A percentile compares a stretch with the other conserved stretches of the same genome.
phyloP scores from a whole-genome alignment of 225 moss, liverwort and hornwort species.

The Physcomitrium patens region DNA sequence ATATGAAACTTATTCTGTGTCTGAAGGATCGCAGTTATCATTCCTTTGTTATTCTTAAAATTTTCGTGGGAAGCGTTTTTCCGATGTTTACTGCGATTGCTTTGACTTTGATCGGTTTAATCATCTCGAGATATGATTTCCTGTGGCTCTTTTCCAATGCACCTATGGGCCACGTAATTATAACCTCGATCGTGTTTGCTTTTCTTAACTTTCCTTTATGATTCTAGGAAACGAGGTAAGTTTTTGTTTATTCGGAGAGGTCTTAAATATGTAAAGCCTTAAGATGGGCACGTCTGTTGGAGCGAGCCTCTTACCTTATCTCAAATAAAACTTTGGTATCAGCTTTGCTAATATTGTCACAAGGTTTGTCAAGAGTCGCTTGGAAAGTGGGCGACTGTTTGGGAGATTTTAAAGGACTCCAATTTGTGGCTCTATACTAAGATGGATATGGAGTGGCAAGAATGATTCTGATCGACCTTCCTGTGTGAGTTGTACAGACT shows the following conservation, averaged over 20 bases:
- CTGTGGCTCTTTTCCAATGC: conserved; percentile 6
- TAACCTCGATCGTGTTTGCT: conserved; percentile 1
- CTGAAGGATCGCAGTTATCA: conserved; percentile 25
- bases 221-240: conserved; percentile 29
- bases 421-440: conserved; percentile 6
- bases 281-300: conserved; percentile 49
- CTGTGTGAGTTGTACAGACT: conserved; percentile 53
- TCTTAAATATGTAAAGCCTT: conserved; percentile 34
- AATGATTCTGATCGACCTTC: conserved; percentile 29
- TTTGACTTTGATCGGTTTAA: conserved; percentile 4
- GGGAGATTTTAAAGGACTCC: conserved; percentile 48
- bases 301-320: conserved; percentile 32
- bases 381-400: conserved; percentile 39
- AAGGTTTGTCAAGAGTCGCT: conserved; percentile 46
- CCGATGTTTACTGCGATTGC: conserved; percentile 12
- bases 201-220: conserved; percentile 1
- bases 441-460: conserved; percentile 33
- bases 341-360: conserved; percentile 28
- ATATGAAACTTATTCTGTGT: conserved; percentile 24
- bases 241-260: conserved; percentile 28
- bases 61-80: conserved; percentile 21
- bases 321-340: conserved; percentile 43
- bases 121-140: conserved; percentile 20
- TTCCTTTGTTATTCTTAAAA: conserved; percentile 18
- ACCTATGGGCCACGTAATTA: neutral